These are phyloP conservation scores for Aureobasidium sp. DNA, from an alignment of 2,329 filamentous ascomycete genomes.

Conservation along the genomic window DNA sequence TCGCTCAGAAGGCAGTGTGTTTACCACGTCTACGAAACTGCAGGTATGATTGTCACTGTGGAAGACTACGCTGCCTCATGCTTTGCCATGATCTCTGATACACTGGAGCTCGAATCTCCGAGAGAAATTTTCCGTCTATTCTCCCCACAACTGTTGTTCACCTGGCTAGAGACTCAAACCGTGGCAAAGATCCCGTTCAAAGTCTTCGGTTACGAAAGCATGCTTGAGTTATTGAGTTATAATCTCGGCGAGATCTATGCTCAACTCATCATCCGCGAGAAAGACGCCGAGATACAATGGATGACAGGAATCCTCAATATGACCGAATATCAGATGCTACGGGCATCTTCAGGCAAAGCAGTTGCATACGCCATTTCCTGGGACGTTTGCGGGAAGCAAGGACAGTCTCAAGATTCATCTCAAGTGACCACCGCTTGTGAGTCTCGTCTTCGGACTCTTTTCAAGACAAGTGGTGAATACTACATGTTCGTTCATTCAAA, in stretches of 20 bases:
- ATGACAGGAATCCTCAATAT: constrained; percentile 54
- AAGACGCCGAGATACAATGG: constrained; percentile 55
- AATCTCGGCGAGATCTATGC: constrained; percentile 72
- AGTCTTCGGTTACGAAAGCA: constrained; percentile 71
- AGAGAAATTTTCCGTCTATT: constrained; percentile 75
- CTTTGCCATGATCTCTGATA: constrained; percentile 57
- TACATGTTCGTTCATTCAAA: constrained; percentile 56
- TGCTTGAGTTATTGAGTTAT: constrained; percentile 62
- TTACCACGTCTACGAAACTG: constrained; percentile 90
- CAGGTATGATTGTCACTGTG: constrained; percentile 62
- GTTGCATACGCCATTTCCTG: constrained; percentile 79
- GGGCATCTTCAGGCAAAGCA: constrained; percentile 65
- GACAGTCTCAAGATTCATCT: background rate
- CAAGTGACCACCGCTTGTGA: constrained; percentile 46
- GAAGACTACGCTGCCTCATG: constrained; percentile 66
- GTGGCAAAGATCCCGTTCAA: constrained; percentile 70
- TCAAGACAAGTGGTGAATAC: constrained; percentile 60
- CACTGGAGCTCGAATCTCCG: constrained; percentile 58
- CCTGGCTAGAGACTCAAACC: constrained; percentile 66
- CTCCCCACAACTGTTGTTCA: constrained; percentile 80
- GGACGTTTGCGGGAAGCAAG: constrained; percentile 47
- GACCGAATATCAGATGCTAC: constrained; percentile 52
- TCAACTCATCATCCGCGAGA: constrained; percentile 73
- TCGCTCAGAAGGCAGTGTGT: constrained; percentile 80
- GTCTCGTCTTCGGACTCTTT: constrained; percentile 56